These are phyloP conservation scores for Aureobasidium sp. DNA, from an alignment of 2,329 filamentous ascomycete genomes.

Conservation along the genomic window DNA sequence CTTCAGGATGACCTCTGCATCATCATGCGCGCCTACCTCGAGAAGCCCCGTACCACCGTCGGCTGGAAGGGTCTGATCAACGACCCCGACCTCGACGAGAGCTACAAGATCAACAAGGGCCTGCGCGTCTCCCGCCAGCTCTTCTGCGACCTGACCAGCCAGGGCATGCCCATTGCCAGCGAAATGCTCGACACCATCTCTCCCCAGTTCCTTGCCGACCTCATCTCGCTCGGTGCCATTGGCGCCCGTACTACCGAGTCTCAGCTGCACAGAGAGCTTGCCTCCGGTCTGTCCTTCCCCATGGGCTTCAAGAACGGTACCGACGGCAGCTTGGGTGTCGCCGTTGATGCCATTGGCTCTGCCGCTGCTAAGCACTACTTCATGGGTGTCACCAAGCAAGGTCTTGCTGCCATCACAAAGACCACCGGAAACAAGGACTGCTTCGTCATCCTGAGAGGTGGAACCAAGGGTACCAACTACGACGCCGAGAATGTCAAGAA, in stretches of 20 bases:
- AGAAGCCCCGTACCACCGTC: conserved; percentile 96
- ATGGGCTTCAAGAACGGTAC: conserved; percentile 99
- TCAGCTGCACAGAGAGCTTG: conserved; percentile 92
- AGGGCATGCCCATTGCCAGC: conserved; percentile 88
- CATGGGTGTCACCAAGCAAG: conserved; percentile 97
- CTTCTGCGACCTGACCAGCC: conserved; percentile 80
- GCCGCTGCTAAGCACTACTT: conserved; percentile 88
- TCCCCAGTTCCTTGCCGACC: conserved; percentile 92
- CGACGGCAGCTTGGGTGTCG: conserved; percentile 81
- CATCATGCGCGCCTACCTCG: conserved; percentile 97
- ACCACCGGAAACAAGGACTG: conserved; percentile 94
- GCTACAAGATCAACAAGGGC: conserved; percentile 98
- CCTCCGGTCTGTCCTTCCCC: conserved; percentile 90
- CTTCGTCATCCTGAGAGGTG: conserved; percentile 91
- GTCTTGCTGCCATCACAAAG: conserved; percentile 86
- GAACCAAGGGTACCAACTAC: conserved; percentile 87
- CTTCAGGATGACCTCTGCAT: conserved; percentile 79
- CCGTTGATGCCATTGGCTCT: conserved; percentile 86
- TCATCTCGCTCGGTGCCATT: conserved; percentile 92
- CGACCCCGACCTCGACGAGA: conserved; percentile 94
- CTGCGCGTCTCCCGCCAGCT: conserved; percentile 85
- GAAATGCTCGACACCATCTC: conserved; percentile 99
- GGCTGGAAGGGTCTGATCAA: conserved; percentile 99
- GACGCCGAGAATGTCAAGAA: conserved; percentile 75
- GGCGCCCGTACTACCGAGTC: conserved; percentile 94